Evolutionary conservation across 2,329 filamentous ascomycete species (phyloP), one percentile per base, ranked within the genome.

Genomic region (Fusarium coicis): DNA sequence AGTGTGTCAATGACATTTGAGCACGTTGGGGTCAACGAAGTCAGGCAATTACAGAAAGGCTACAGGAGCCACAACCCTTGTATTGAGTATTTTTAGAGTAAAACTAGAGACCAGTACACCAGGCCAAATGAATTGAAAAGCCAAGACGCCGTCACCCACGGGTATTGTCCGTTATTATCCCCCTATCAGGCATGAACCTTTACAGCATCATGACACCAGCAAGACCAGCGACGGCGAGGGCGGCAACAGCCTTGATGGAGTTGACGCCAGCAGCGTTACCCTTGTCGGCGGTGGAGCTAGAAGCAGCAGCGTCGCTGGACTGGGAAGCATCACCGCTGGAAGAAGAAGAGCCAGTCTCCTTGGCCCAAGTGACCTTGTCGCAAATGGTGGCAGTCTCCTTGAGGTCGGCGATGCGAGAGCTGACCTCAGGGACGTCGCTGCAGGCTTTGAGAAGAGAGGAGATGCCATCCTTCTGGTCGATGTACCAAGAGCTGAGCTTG

Each of bases 341-440:
- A 12, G 63, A 63, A 42, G 62, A 49, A 21, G 68, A 56, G 6
- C 58, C 72, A 21, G 72, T 74, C 43, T 63, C 63, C 37, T 52
- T 53, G 7, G 62, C 69, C 70, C 62, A 76, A 8, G 32, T 40
- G 12, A 75, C 9, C 10, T 66, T 52, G 30, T 52, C 55, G 44
- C 75, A 77, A 9, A 63, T 10, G 21, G 70, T 49, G 14, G 50
- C 54, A 26, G 26, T 11, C 5, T 28, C 40, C 23, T 58, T 63
- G 2, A 68, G 15, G 11, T 39, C 36, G 1, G 46, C 71, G 11
- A 77, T n/a, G 12, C 53, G 18, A 19, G 50, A 63, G 23, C 52
- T 66, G 21, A 77, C 34, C 55, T 66, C 76, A 26, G 77, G 77
- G 15, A 79, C 77, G n/a, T 80, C 78, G 59, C 69, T 78, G 62